Conservation (phyloP, 345 rosid species). For the Tarenaya hassleriana region DNA sequence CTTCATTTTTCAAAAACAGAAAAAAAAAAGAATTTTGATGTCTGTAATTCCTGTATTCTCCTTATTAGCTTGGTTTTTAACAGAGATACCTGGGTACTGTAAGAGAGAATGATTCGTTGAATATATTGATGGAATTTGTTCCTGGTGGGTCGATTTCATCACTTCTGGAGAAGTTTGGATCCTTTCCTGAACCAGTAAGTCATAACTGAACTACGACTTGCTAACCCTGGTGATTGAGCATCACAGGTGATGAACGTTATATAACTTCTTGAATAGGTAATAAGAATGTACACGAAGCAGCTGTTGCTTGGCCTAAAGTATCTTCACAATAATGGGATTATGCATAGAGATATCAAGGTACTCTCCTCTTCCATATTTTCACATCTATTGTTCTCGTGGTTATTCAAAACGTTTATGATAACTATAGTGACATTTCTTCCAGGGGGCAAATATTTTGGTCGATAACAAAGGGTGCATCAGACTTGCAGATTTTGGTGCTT, state of each 20-base stretch:
- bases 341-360: conserved; percentile 91
- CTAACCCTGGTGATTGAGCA: conserved; percentile 13
- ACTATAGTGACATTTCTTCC: conserved; percentile 21
- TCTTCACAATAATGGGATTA: conserved; percentile 72
- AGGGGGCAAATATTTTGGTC: conserved; percentile 92
- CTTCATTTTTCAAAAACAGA: neutral
- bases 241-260: neutral
- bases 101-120: conserved; percentile 62
- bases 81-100: conserved; percentile 83
- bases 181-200: conserved; percentile 81
- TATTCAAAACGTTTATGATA: neutral
- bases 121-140: conserved; percentile 73
- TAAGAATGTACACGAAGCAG: conserved; percentile 69
- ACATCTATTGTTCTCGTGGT: neutral
- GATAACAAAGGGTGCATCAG: conserved; percentile 88
- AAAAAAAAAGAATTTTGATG: neutral
- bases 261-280: conserved; percentile 37
- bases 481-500: conserved; percentile 93
- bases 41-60: neutral
- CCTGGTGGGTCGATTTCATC: conserved; percentile 89
- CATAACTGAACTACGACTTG: conserved; percentile 15
- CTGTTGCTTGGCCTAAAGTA: conserved; percentile 65
- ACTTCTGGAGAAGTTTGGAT: conserved; percentile 69
- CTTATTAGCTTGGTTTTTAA: neutral
- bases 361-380: conserved; percentile 1